These are phyloP conservation scores for Raphidocelis subcapitata DNA, from an alignment of 139 green algal genomes.

Conservation along the genomic window DNA sequence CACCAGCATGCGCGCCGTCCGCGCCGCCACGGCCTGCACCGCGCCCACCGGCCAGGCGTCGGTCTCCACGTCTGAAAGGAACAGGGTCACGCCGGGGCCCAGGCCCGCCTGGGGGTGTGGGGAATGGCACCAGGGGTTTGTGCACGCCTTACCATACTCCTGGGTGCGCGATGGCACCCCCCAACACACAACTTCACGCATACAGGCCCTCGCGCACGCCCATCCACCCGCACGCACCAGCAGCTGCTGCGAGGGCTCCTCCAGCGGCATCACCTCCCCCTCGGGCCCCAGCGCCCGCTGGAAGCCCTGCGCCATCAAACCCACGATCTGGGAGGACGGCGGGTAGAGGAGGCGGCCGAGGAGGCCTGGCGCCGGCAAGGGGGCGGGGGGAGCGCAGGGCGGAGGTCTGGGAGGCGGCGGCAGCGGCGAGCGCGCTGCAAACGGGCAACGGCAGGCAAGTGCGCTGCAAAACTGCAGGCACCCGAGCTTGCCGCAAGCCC, in stretches of 20 bases:
- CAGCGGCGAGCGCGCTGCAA: no score
- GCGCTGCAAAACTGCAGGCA: no score
- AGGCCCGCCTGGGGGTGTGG: constrained; percentile 42
- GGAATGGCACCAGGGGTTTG: not conserved
- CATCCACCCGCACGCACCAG: constrained; percentile 45
- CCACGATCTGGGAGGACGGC: constrained; percentile 30
- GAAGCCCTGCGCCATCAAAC: constrained; percentile 63
- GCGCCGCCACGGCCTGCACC: constrained; percentile 35
- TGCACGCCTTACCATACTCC: no score
- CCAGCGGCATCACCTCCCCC: constrained; percentile 47
- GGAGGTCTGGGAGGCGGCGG: no score
- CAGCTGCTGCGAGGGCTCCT: constrained; percentile 55
- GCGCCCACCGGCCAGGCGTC: constrained; percentile 56
- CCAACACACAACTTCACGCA: no score
- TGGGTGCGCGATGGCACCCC: no score
- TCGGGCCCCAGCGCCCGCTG: constrained; percentile 53
- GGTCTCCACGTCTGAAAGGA: constrained; percentile 85
- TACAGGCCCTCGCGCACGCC: no score
- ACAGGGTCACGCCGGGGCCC: constrained; percentile 56
- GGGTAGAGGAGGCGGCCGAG: constrained; percentile 29
- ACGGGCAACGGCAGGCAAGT: no score
- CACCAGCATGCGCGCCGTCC: constrained; percentile 50
- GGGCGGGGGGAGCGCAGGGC: no score
- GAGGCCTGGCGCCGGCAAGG: constrained; percentile 25
- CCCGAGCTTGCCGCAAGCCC: no score